phyloP scores from a whole-genome alignment of 106 monocot species.

The Dioscorea zingiberensis region DNA sequence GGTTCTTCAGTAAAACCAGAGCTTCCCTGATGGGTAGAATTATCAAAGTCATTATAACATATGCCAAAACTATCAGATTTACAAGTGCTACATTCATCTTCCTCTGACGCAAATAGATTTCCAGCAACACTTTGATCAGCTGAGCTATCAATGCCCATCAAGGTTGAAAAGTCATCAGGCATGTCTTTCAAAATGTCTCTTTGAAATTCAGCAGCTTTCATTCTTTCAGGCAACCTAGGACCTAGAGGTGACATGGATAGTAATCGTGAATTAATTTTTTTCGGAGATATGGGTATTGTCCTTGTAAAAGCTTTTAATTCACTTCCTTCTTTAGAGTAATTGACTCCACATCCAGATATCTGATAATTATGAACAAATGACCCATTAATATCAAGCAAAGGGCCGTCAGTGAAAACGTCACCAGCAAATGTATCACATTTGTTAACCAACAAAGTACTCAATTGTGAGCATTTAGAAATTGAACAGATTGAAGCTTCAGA shows the following conservation, averaged over 20 bases:
- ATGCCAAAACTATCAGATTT: slow-evolving; percentile 5
- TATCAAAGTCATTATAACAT: slow-evolving; percentile 17
- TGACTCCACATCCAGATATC: slow-evolving; percentile 7
- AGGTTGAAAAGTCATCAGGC: slow-evolving; percentile 25
- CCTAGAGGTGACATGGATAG: slow-evolving; percentile 89
- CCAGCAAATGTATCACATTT: slow-evolving; percentile 12
- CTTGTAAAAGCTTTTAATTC: background rate
- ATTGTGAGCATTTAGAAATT: slow-evolving; percentile 9
- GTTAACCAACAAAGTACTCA: slow-evolving; percentile 1
- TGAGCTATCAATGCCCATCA: slow-evolving; percentile 10
- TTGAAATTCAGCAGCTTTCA: slow-evolving; percentile 22
- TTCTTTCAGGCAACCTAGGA: slow-evolving; percentile 65
- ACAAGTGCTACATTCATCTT: slow-evolving; percentile 13
- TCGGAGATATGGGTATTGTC: slow-evolving; percentile 23
- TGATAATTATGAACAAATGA: slow-evolving; percentile 14
- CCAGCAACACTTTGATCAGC: slow-evolving; percentile 13
- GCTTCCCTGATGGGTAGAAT: slow-evolving; percentile 16
- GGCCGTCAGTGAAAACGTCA: slow-evolving; percentile 59
- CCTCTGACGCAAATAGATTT: slow-evolving; percentile 4
- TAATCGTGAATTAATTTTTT: slow-evolving; percentile 49
- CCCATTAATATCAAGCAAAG: slow-evolving; percentile 52
- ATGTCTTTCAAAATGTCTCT: slow-evolving; percentile 21
- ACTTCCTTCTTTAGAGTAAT: slow-evolving; percentile 10
- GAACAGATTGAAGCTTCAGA: slow-evolving; percentile 14
- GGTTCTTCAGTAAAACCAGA: slow-evolving; percentile 19